Conservation (phyloP, 768 basidiomycete genomes). For the Amylocystis lapponica region DNA sequence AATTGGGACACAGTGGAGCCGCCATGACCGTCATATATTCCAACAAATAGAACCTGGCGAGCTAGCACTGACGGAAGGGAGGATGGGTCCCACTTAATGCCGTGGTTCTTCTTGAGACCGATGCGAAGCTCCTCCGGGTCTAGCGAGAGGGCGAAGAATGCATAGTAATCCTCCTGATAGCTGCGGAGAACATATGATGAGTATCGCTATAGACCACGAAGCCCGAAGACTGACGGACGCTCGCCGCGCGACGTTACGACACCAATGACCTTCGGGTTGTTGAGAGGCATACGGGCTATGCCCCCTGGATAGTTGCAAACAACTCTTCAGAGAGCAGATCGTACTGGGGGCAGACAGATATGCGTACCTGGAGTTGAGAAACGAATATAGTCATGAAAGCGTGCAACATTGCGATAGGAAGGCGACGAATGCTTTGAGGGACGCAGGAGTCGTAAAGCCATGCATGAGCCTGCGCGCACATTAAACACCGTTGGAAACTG, state of each 20-base stretch:
- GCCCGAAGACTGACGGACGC: conserved; percentile 56
- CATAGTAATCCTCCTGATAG: conserved; percentile 86
- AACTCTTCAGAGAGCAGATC: neutral
- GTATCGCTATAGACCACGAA: neutral
- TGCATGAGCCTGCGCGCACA: no score
- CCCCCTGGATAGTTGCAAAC: conserved; percentile 40
- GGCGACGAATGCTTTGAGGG: neutral
- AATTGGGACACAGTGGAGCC: conserved; percentile 87
- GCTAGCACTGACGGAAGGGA: conserved; percentile 49
- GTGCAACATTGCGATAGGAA: conserved; percentile 13
- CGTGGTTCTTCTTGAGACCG: conserved; percentile 55
- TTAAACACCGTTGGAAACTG: no score
- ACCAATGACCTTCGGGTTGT: conserved; percentile 75
- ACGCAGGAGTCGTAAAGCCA: conserved; percentile 10
- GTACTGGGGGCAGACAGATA: neutral
- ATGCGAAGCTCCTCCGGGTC: conserved; percentile 67
- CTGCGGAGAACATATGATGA: conserved; percentile 32
- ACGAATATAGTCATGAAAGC: conserved; percentile 71
- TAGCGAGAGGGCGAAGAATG: conserved; percentile 69
- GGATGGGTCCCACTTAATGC: conserved; percentile 69
- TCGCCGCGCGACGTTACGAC: conserved; percentile 71
- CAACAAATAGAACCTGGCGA: conserved; percentile 77
- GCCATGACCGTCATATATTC: conserved; percentile 93
- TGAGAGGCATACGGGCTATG: conserved; percentile 60
- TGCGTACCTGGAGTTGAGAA: conserved; percentile 40